Conservation (phyloP, 202 grass and related monocot species). For the Schoenoplectus triqueter region DNA sequence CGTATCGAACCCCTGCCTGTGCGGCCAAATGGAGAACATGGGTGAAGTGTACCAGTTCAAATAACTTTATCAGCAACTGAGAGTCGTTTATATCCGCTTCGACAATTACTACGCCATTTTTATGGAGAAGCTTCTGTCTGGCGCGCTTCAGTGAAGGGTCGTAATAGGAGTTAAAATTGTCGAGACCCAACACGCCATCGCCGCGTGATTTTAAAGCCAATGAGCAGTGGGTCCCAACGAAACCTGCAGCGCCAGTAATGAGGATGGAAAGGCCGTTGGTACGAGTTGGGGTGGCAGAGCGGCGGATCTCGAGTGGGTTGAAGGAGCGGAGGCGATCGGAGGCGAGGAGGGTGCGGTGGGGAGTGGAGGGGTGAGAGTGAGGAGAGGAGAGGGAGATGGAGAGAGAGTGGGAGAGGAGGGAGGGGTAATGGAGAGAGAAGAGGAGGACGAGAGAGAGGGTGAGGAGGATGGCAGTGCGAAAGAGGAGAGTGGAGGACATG, state of each 20-base stretch:
- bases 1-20: constrained; percentile 89
- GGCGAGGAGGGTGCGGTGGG: constrained; percentile 63
- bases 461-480: constrained; percentile 75
- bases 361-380: constrained; percentile 5
- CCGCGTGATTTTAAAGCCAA: constrained; percentile 68
- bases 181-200: constrained; percentile 82
- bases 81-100: constrained; percentile 94
- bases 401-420: constrained; percentile 76
- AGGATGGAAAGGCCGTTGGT: constrained; percentile 64
- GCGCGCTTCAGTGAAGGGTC: constrained; percentile 84
- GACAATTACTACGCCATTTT: constrained; percentile 64
- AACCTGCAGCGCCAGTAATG: constrained; percentile 77
- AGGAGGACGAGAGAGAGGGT: constrained; percentile 75
- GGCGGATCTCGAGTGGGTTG: constrained; percentile 52
- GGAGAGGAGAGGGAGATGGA: constrained; percentile 45
- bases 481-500: constrained; percentile 72
- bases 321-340: constrained; percentile 37
- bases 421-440: constrained; percentile 89
- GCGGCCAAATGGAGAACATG: constrained; percentile 95
- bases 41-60: constrained; percentile 73
- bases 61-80: constrained; percentile 51
- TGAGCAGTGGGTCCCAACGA: constrained; percentile 86
- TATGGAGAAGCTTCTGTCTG: constrained; percentile 58
- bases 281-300: constrained; percentile 51
- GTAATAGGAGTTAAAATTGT: constrained; percentile 99